These are phyloP conservation scores for Talaromyces trachyspermus DNA, from an alignment of 495 filamentous ascomycete genomes.

Conservation along the genomic window DNA sequence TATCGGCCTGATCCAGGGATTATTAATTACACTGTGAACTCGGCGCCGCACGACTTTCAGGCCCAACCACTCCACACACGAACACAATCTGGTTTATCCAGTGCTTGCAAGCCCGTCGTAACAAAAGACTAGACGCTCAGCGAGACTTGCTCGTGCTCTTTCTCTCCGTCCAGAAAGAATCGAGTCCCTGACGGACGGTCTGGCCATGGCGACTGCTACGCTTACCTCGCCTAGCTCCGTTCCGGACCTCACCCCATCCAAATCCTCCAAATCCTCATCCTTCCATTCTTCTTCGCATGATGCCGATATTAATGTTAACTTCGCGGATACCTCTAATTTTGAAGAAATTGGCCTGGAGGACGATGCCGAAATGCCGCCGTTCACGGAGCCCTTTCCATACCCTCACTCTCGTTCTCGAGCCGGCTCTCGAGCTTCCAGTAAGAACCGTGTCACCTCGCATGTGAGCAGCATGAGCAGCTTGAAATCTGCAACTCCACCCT, in stretches of 20 bases:
- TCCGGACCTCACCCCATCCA: conserved; percentile 75
- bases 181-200: neutral
- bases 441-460: neutral
- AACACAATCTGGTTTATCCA: too few relatives aligned
- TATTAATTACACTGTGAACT: too few relatives aligned
- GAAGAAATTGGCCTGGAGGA: conserved; percentile 90
- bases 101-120: too few relatives aligned
- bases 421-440: conserved; percentile 7
- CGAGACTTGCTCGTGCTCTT: too few relatives aligned
- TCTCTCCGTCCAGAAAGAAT: neutral
- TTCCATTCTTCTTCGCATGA: conserved; percentile 66
- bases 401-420: conserved; percentile 8
- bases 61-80: too few relatives aligned
- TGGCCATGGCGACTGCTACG: conserved; percentile 11
- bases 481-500: neutral
- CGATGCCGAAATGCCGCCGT: conserved; percentile 29
- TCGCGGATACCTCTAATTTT: conserved; percentile 71
- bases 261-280: conserved; percentile 87
- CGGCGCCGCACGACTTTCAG: too few relatives aligned
- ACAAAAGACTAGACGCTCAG: too few relatives aligned
- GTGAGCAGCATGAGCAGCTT: neutral
- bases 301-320: conserved; percentile 56
- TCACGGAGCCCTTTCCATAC: neutral
- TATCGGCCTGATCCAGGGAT: too few relatives aligned
- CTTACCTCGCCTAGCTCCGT: conserved; percentile 63